These are phyloP conservation scores for Nakazawaea ambrosiae DNA, from an alignment of 805 yeast genomes.

Conservation along the genomic window DNA sequence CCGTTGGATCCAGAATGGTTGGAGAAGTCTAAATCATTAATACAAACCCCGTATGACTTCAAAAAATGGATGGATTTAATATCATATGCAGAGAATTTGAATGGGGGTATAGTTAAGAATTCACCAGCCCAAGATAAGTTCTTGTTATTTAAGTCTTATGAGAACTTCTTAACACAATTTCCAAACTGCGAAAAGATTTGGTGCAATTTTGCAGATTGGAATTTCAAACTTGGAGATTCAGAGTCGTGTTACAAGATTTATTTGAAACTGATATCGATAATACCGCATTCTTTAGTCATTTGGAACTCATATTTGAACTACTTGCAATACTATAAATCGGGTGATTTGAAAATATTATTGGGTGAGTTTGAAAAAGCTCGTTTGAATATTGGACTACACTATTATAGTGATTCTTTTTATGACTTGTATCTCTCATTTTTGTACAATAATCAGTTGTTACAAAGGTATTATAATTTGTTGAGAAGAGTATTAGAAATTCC, in stretches of 20 bases:
- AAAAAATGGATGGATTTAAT: conserved; percentile 33
- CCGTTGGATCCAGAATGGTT: conserved; percentile 18
- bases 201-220: conserved; percentile 46
- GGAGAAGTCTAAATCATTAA: conserved; percentile 15
- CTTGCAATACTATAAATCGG: conserved; percentile 1
- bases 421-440: conserved; percentile 40
- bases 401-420: conserved; percentile 43
- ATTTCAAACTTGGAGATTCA: conserved; percentile 36
- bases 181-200: conserved; percentile 51
- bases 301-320: conserved; percentile 42
- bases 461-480: conserved; percentile 34
- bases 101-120: conserved; percentile 27
- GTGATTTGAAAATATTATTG: conserved; percentile 22
- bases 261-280: conserved; percentile 27
- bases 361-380: conserved; percentile 39
- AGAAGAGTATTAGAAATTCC: conserved; percentile 51
- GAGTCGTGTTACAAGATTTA: conserved; percentile 29
- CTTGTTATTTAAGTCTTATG: conserved; percentile 31
- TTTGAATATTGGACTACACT: conserved; percentile 42
- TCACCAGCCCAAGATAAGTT: conserved; percentile 24
- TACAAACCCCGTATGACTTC: conserved; percentile 23
- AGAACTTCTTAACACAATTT: conserved; percentile 35
- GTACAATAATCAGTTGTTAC: conserved; percentile 17
- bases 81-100: conserved; percentile 23
- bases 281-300: conserved; percentile 38